These are phyloP conservation scores for Zygosaccharomyces sapae DNA, from an alignment of 1,139 yeast species.

Conservation along the genomic window DNA sequence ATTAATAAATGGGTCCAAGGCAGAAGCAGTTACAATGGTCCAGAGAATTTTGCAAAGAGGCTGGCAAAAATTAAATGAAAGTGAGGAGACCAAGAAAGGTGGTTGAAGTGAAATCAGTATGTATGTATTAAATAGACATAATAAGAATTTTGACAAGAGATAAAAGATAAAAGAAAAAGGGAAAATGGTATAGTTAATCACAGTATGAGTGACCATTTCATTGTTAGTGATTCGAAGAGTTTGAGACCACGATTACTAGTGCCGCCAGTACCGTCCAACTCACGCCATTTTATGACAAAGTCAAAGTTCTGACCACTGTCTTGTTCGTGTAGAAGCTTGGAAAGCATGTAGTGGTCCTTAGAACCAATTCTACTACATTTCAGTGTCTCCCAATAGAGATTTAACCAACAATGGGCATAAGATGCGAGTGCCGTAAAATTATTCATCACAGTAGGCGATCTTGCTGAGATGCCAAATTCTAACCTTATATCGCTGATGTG, in stretches of 20 bases:
- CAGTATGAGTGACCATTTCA: slow-evolving; percentile 19
- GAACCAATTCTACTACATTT: slow-evolving; percentile 16
- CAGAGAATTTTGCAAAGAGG: slow-evolving; percentile 53
- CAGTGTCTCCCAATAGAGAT: slow-evolving; percentile 35
- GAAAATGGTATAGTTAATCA: not conserved
- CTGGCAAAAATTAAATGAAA: slow-evolving; percentile 48
- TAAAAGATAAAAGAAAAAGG: not conserved
- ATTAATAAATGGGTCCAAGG: slow-evolving; percentile 31
- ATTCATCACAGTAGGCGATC: slow-evolving; percentile 16
- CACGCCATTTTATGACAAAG: slow-evolving; percentile 45
- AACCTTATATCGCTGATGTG: slow-evolving; percentile 25
- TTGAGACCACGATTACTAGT: slow-evolving; percentile 49
- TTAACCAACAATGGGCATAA: slow-evolving; percentile 39
- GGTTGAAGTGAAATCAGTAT: slow-evolving; percentile 41
- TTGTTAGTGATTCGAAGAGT: slow-evolving; percentile 47
- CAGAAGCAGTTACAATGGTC: slow-evolving; percentile 46
- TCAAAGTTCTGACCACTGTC: slow-evolving; percentile 14
- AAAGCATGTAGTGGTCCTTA: slow-evolving; percentile 9
- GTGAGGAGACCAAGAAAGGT: slow-evolving; percentile 47
- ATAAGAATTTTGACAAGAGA: slow-evolving; percentile 1
- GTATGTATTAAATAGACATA: slow-evolving; percentile 1
- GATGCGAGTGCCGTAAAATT: slow-evolving; percentile 24
- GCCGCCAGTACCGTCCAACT: slow-evolving; percentile 71
- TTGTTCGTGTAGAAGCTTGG: slow-evolving; percentile 22
- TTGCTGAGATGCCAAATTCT: slow-evolving; percentile 23